Evolutionary conservation across 139 green algal species (phyloP), one percentile per base, ranked within the genome.

Genomic region (Spirogloea muscicola): DNA sequence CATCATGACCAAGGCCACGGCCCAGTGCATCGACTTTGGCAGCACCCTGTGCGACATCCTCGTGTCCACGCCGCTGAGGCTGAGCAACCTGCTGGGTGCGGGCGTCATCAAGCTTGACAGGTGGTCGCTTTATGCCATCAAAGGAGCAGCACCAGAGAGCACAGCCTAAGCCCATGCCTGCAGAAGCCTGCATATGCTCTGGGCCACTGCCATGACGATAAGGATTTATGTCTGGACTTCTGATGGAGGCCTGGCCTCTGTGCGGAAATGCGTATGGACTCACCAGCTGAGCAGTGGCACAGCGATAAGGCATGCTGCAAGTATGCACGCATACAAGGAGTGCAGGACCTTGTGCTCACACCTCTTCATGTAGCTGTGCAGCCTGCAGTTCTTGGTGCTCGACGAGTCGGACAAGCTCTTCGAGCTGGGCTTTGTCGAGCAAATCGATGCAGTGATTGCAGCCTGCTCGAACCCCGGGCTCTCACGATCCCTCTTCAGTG

Each of bases 341-440:
- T n/a, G n/a, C 57, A 59, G 41, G 41, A 63, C 29, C 41, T 63
- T 64, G 41, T 10, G 10, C 60, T 10, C 31, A 69, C 44, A 25
- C 59, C 49, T 42, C 16, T 69, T 6, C n/a, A 68, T 69, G 10
- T 61, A n/a, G 60, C 60, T 60, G 7, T 27, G 48, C 52, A 89
- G 27, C 13, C 70, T 85, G 40, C 18, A 69, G 49, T 69, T 73
- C 57, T 42, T 98, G 16, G 82, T 98, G 31, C 63, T 98, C 49
- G 94, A 98, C 72, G 94, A 98, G 84, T 91, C 93, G 3, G 94
- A 98, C 87, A 95, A 95, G 80, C 89, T 98, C 40, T 92, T 98
- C 72, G 91, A 95, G 42, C 77, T 90, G 81, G 91, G 89, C 39
- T 96, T 96, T 75, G 84, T 96, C 38, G 81, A 90, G 76, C 90